Evolutionary conservation across 2,329 filamentous ascomycete species (phyloP), one percentile per base, ranked within the genome.

Genomic region (Claviceps sp.): DNA sequence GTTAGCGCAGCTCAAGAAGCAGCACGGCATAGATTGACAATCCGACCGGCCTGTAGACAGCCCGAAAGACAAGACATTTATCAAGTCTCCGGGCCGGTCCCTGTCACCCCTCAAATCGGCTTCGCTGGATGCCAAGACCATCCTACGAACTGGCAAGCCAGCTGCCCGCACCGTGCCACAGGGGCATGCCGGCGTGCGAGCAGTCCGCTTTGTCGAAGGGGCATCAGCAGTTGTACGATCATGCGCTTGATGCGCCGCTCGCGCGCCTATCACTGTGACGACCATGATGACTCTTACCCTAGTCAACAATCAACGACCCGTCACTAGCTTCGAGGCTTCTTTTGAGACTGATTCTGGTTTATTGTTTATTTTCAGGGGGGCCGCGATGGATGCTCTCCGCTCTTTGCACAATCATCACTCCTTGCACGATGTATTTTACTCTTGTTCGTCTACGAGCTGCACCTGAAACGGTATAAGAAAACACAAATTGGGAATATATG

Each of bases 1-100:
- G 77, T 83, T 98, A 86, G 91, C 95, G 81, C 86, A 88, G 76
- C 84, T 97, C 75, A 98, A 98, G 77, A 82, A 85, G 68, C 88
- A 97, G 72, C 89, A 98, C 72, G 91, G 90, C 69, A 96, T 97
- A 79, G 91, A 96, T 84, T 98, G 88, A 91, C 81, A 81, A 80
- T 79, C 76, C 77, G 81, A 84, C 81, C 81, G 80, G 80, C 73
- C 79, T 79, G 74, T 70, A 68, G 78, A 77, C 65, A 68, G 63
- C 66, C 67, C 66, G 67, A 65, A 61, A 59, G 66, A 66, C 62
- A 66, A 73, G 63, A 66, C 64, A 60, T 57, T 61, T 61, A 68
- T 70, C 63, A 67, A 65, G 70, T 77, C 76, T 75, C 75, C 75
- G 76, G 78, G 76, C 78, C 78, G 78, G 78, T 82, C 76, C 72